Conservation (phyloP, 78 protist species). For the Dictyostelium capitatum region DNA sequence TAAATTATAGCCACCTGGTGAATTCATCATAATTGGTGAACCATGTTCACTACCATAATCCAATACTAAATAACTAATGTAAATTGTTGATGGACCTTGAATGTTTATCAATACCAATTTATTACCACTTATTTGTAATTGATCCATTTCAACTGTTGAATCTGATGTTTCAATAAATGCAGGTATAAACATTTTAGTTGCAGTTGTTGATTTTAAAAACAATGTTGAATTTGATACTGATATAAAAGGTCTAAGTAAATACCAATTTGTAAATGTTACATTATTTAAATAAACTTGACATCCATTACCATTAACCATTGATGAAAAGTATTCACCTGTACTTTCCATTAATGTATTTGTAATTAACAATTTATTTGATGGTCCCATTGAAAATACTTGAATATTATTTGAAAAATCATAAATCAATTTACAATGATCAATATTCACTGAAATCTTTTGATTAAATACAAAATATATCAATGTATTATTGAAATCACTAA, state of each 20-base stretch:
- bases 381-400: neutral
- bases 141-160: neutral
- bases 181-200: neutral
- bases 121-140: neutral
- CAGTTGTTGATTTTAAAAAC: neutral
- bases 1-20: neutral
- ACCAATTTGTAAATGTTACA: neutral
- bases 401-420: constrained; percentile 1
- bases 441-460: neutral
- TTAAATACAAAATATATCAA: neutral
- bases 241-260: neutral
- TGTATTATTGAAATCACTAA: neutral
- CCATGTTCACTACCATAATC: neutral
- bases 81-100: neutral
- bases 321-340: constrained; percentile 18
- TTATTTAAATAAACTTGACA: neutral
- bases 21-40: constrained; percentile 7
- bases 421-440: neutral
- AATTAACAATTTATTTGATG: neutral
- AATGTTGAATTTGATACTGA: neutral
- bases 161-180: neutral
- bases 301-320: neutral
- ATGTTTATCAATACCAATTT: neutral
- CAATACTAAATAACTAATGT: neutral
- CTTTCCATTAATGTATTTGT: neutral